These are phyloP conservation scores for Solanum ossicruentum DNA, from an alignment of 257 asterid species.

Conservation along the genomic window DNA sequence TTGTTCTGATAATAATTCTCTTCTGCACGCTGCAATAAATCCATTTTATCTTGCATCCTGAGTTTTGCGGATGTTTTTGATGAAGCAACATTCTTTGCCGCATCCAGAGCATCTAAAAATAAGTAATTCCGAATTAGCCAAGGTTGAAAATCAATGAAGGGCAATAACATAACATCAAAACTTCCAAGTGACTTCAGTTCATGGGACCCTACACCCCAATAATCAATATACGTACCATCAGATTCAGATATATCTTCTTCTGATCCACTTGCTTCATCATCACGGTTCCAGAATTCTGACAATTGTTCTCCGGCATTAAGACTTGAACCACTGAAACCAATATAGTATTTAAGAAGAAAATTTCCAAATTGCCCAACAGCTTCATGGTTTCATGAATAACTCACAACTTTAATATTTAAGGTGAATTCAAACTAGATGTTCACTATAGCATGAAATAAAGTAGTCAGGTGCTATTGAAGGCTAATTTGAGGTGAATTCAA, in stretches of 20 bases:
- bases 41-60: constrained; percentile 45
- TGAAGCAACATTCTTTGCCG: constrained; percentile 22
- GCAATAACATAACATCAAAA: not conserved
- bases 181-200: constrained; percentile 1
- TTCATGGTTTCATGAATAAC: not conserved
- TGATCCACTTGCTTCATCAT: constrained; percentile 66
- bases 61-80: constrained; percentile 28
- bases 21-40: constrained; percentile 68
- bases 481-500: not conserved
- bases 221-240: constrained; percentile 46
- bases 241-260: constrained; percentile 92
- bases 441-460: not conserved
- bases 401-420: not conserved
- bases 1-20: constrained; percentile 53
- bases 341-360: not conserved
- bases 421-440: not conserved
- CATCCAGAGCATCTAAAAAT: constrained; percentile 38
- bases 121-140: not conserved
- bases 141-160: not conserved
- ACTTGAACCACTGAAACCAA: constrained; percentile 7
- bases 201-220: not conserved
- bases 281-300: constrained; percentile 91
- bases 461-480: not conserved
- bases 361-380: not conserved
- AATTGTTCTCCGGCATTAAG: constrained; percentile 21